A percentile compares a stretch with the other conserved stretches of the same genome.
Evolutionary conservation across 257 asterid species (phyloP).

Genomic region (Avicennia marina): DNA sequence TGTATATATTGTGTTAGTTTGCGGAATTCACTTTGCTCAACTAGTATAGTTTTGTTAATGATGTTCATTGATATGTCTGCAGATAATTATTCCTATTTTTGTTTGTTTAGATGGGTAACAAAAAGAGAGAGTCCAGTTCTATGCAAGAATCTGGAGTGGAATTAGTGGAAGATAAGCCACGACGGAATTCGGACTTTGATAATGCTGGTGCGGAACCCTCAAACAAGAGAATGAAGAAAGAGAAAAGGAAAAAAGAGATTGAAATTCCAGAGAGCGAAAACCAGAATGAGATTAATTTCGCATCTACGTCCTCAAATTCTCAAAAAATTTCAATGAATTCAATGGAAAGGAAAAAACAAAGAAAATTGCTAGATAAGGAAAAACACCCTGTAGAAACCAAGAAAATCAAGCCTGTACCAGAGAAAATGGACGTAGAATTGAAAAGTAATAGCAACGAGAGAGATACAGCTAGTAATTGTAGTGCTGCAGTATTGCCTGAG

Average conservation of each 20-base stretch:
- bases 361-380: constrained; percentile 56
- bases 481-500: constrained; percentile 59
- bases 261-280: constrained; percentile 24
- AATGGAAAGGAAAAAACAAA: constrained; percentile 70
- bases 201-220: constrained; percentile 32
- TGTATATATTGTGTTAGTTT: not conserved
- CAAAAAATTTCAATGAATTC: constrained; percentile 32
- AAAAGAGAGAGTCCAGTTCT: constrained; percentile 49
- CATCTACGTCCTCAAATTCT: constrained; percentile 30
- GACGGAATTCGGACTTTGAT: constrained; percentile 16
- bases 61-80: not conserved
- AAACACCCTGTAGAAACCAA: constrained; percentile 34
- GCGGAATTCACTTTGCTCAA: not conserved
- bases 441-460: constrained; percentile 28
- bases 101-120: constrained; percentile 46
- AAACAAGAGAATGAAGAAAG: constrained; percentile 56
- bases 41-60: no score
- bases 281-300: constrained; percentile 24
- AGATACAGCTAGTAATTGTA: constrained; percentile 28
- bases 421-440: constrained; percentile 25
- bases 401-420: constrained; percentile 18
- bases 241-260: constrained; percentile 37
- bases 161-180: constrained; percentile 8
- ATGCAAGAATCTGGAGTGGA: constrained; percentile 28
- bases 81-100: constrained; percentile 7